phyloP scores from a whole-genome alignment of 1,284 basidiomycete species.

The Erythrobasidium hasegawianum region DNA sequence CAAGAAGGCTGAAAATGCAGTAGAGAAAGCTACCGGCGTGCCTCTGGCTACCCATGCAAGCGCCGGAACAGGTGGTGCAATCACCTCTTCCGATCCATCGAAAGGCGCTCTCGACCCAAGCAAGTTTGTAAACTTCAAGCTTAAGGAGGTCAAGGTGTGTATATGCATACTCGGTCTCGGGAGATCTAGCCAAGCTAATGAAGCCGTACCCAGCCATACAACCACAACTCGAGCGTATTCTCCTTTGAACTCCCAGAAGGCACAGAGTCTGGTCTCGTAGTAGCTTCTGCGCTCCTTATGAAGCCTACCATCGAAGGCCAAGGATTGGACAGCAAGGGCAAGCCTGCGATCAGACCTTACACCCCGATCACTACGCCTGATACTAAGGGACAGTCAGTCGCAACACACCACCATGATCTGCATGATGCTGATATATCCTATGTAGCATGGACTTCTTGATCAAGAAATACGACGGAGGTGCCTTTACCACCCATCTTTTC shows the following conservation, averaged over 20 bases:
- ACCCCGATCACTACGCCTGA: slow-evolving; percentile 44
- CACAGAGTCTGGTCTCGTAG: slow-evolving; percentile 70
- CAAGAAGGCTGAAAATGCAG: slow-evolving; percentile 11
- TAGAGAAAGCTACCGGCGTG: slow-evolving; percentile 16
- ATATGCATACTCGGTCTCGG: too few species aligned
- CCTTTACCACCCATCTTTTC: slow-evolving; percentile 51
- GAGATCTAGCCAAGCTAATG: too few species aligned
- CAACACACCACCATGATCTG: not conserved
- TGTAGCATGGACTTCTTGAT: slow-evolving; percentile 61
- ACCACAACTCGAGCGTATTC: slow-evolving; percentile 84
- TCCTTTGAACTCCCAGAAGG: slow-evolving; percentile 80
- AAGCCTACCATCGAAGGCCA: slow-evolving; percentile 53
- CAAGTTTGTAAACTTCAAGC: slow-evolving; percentile 62
- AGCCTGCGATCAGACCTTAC: slow-evolving; percentile 71
- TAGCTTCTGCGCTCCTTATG: slow-evolving; percentile 58
- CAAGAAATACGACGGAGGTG: slow-evolving; percentile 61
- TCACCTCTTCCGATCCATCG: not conserved
- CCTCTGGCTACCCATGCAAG: not conserved
- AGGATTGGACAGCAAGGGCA: slow-evolving; percentile 69
- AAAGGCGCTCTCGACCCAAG: slow-evolving; percentile 34
- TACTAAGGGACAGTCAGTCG: slow-evolving; percentile 29
- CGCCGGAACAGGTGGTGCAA: slow-evolving; percentile 9
- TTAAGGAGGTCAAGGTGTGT: slow-evolving; percentile 69
- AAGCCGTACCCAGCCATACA: slow-evolving; percentile 60
- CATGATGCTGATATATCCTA: slow-evolving; percentile 18